Conservation (phyloP, 345 rosid genomes). For the Ceriops decandra region DNA sequence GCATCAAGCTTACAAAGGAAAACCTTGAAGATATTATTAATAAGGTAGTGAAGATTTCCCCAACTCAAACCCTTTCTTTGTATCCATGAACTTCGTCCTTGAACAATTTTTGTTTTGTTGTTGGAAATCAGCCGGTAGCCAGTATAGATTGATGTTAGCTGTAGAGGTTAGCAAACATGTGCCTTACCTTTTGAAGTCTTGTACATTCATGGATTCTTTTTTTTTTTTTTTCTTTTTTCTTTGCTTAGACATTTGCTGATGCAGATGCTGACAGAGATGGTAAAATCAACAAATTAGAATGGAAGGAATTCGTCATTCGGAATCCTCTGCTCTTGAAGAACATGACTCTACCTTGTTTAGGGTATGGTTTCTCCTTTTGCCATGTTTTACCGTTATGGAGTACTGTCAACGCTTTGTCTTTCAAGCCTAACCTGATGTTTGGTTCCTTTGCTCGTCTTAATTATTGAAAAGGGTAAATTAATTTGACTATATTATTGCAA, state of each 20-base stretch:
- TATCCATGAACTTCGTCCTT: too few relatives aligned
- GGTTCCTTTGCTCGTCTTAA: too few relatives aligned
- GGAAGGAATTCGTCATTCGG: slow-evolving; percentile 54
- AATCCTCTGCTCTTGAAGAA: slow-evolving; percentile 64
- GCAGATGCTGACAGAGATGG: slow-evolving; percentile 68
- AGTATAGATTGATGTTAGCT: not conserved
- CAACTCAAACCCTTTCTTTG: too few relatives aligned
- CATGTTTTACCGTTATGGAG: too few relatives aligned
- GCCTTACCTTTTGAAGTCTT: not conserved
- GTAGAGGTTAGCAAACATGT: not conserved
- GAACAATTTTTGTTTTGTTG: too few relatives aligned
- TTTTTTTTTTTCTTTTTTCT: too few relatives aligned
- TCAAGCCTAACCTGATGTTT: too few relatives aligned
- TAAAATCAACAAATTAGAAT: slow-evolving; percentile 55
- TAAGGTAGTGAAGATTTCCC: slow-evolving; percentile 29
- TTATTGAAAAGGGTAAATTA: too few relatives aligned
- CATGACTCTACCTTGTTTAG: slow-evolving; percentile 76
- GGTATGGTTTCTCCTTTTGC: slow-evolving; percentile 23
- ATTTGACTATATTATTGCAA: not conserved
- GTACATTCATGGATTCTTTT: not conserved
- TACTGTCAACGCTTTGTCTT: too few relatives aligned
- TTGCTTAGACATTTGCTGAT: slow-evolving; percentile 69
- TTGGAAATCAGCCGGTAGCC: slow-evolving; percentile 1
- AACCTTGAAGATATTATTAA: slow-evolving; percentile 65
- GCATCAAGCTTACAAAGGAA: slow-evolving; percentile 48